Evolutionary conservation across 257 asterid species (phyloP).

Genomic region (Knoxia roxburghii): DNA sequence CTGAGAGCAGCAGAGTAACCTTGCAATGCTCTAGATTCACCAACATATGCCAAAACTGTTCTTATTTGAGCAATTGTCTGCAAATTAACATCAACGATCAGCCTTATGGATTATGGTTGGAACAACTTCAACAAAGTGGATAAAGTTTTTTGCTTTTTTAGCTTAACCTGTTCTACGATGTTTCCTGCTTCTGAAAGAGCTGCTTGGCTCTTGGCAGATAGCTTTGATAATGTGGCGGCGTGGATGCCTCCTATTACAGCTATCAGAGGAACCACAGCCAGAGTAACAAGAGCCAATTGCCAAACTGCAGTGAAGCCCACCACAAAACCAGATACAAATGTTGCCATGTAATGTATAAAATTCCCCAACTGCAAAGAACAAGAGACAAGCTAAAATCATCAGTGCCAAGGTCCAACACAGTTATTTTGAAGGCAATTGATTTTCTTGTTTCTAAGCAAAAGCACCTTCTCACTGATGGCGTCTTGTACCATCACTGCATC

Average conservation of each 20-base stretch:
- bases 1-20: slow-evolving; percentile 64
- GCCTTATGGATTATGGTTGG: neutral
- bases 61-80: slow-evolving; percentile 84
- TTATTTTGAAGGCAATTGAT: neutral
- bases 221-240: slow-evolving; percentile 60
- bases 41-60: slow-evolving; percentile 74
- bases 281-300: slow-evolving; percentile 79
- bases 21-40: slow-evolving; percentile 81
- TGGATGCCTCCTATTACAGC: slow-evolving; percentile 78
- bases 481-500: slow-evolving; percentile 92
- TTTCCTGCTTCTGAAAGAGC: slow-evolving; percentile 89
- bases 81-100: slow-evolving; percentile 18
- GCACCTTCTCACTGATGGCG: slow-evolving; percentile 94
- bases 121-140: neutral
- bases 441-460: neutral
- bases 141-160: neutral
- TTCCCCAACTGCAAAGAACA: slow-evolving; percentile 64
- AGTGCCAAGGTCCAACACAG: slow-evolving; percentile 1
- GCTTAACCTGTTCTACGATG: slow-evolving; percentile 79
- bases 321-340: slow-evolving; percentile 83
- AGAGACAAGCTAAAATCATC: neutral
- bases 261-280: slow-evolving; percentile 86
- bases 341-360: slow-evolving; percentile 94
- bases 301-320: slow-evolving; percentile 93
- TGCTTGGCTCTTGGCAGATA: slow-evolving; percentile 69